A percentile compares a stretch with the other conserved stretches of the same genome.
These are phyloP conservation scores for Roridomyces roridus DNA, from an alignment of 768 basidiomycete species.

Conservation along the genomic window DNA sequence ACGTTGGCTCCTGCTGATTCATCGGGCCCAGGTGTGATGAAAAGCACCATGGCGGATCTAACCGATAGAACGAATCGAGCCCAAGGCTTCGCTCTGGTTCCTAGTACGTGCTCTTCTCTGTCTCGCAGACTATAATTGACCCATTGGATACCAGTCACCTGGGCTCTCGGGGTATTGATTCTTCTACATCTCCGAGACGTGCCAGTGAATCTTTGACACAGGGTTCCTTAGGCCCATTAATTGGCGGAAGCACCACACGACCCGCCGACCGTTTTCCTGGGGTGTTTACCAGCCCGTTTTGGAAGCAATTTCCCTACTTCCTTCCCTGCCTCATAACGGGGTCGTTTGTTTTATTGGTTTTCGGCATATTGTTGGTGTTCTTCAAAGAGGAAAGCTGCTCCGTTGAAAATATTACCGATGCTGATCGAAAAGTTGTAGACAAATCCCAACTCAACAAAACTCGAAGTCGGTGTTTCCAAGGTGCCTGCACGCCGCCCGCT, in stretches of 20 bases:
- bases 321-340: constrained; percentile 60
- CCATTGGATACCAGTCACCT: too few species aligned
- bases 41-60: constrained; percentile 50
- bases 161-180: too few species aligned
- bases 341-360: constrained; percentile 37
- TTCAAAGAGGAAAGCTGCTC: constrained; percentile 48
- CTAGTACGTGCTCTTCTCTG: constrained; percentile 18
- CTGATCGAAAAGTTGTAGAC: neutral
- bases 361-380: constrained; percentile 38
- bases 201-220: neutral
- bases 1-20: neutral
- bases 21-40: constrained; percentile 48
- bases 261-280: constrained; percentile 71
- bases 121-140: too few species aligned
- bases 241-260: constrained; percentile 70
- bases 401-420: neutral
- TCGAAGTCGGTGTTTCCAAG: constrained; percentile 32
- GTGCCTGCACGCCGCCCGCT: constrained; percentile 31
- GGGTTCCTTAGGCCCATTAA: constrained; percentile 51
- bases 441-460: neutral
- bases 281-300: constrained; percentile 59
- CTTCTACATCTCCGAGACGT: too few species aligned
- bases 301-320: constrained; percentile 78
- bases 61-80: constrained; percentile 51
- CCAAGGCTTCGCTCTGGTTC: constrained; percentile 44